These are phyloP conservation scores for Clarkia xantiana DNA, from an alignment of 345 rosid genomes.

Conservation along the genomic window DNA sequence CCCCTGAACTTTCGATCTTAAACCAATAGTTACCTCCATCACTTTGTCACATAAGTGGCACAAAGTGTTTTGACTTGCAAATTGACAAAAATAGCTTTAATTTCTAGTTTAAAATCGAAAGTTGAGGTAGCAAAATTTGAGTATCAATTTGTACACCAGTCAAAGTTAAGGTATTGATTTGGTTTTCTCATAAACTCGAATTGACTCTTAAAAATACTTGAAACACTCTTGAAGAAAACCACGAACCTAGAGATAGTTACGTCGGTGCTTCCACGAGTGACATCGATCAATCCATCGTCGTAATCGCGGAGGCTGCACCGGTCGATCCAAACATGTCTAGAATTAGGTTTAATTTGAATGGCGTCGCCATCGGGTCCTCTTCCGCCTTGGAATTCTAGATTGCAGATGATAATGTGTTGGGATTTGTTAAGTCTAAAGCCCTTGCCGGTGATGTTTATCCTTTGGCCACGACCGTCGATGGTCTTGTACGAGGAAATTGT, in stretches of 20 bases:
- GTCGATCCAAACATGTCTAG: constrained; percentile 81
- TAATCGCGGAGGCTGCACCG: constrained; percentile 81
- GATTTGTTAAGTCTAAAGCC: constrained; percentile 77
- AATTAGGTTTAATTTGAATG: constrained; percentile 88
- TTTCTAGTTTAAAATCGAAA: no score
- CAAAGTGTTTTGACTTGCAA: no score
- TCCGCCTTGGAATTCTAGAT: constrained; percentile 80
- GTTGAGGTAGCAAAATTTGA: no score
- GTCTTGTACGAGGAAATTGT: constrained; percentile 77
- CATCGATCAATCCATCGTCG: constrained; percentile 84
- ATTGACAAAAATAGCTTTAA: no score
- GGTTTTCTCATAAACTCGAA: no score
- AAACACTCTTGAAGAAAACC: no score
- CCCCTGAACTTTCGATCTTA: no score
- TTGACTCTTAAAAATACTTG: no score
- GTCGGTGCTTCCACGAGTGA: constrained; percentile 87
- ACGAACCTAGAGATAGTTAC: constrained; percentile 68
- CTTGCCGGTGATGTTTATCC: constrained; percentile 69
- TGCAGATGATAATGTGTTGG: constrained; percentile 72
- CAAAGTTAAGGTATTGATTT: no score
- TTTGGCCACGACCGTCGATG: constrained; percentile 85
- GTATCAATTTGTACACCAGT: no score
- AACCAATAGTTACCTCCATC: no score
- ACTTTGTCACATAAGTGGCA: no score
- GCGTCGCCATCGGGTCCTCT: constrained; percentile 73